Percentiles rank a stretch among this genome's conserved stretches.
phyloP scores from a whole-genome alignment of 2,329 filamentous ascomycete genomes.

The Alternaria angustiovoidea region DNA sequence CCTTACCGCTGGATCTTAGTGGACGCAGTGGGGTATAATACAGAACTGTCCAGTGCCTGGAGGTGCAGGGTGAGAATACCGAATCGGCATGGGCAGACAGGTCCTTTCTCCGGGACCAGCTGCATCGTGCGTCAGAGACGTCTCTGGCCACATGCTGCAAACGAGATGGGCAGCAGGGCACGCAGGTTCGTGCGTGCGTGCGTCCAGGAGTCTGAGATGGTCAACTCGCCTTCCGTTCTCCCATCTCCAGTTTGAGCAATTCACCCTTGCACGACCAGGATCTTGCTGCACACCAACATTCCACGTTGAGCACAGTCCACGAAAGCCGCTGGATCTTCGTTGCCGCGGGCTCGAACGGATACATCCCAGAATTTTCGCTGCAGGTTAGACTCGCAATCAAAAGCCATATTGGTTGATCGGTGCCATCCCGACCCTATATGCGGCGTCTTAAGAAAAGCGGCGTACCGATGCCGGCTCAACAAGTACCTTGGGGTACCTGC shows the following conservation, averaged over 20 bases:
- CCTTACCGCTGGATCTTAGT: constrained; percentile 41
- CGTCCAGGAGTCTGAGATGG: constrained; percentile 33
- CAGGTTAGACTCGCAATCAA: constrained; percentile 47
- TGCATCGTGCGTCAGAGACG: constrained; percentile 47
- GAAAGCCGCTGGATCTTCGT: constrained; percentile 46
- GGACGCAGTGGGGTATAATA: constrained; percentile 48
- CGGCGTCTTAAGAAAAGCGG: constrained; percentile 30
- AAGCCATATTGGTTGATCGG: constrained; percentile 49
- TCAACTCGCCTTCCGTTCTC: constrained; percentile 33
- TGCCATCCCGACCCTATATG: constrained; percentile 44
- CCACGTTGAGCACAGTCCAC: constrained; percentile 48
- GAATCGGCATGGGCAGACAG: constrained; percentile 40
- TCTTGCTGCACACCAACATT: constrained; percentile 43
- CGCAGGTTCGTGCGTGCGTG: constrained; percentile 35
- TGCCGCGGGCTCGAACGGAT: constrained; percentile 47
- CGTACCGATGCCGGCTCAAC: constrained; percentile 45
- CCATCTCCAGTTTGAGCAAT: constrained; percentile 39
- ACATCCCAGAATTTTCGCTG: constrained; percentile 43
- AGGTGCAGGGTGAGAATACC: constrained; percentile 46
- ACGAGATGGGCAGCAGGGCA: constrained; percentile 44
- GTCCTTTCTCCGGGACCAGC: constrained; percentile 45
- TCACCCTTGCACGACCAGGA: constrained; percentile 33
- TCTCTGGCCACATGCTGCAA: constrained; percentile 47
- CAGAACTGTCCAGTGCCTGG: constrained; percentile 39
- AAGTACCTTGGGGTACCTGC: constrained; percentile 40